Base-by-base conservation (phyloP, 345 rosid species). In the Litchi chinensis region DNA sequence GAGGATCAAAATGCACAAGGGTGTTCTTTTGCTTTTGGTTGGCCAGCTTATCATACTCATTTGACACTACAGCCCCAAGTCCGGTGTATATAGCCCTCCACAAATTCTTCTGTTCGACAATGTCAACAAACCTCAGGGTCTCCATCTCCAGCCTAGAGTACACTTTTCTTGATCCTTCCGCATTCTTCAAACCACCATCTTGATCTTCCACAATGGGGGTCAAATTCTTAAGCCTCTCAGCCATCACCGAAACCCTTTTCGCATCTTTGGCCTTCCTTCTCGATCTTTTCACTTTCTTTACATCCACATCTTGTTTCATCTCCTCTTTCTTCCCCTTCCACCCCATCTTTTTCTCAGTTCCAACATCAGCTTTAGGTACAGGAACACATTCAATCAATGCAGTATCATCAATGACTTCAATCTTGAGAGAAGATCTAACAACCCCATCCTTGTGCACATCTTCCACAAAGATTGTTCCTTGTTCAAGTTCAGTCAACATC, bases 341-440 rank as follows among this genome's bases (percentile, higher is more conserved):
- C 79, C 50, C 68, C 77, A 86, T 40, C 77, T 10, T 81, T 54
- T 83, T 78, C 44, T 59, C 15, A 40, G 68, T 28, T 82, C 77
- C 83, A 73, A 82, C 82, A 60, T 79, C 83, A 60, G 60, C 79
- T 84, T 80, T 82, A 39, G 78, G 56, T 54, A 83, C 72, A 10
- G 76, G 63, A 78, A 88, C 70, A 8, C 91, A 83, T 76, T 83
- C 89, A 81, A 92, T 82, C 88, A 93, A 69, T 4, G 91, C 97
- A 16, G 92, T 92, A 79, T 95, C 95, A 82, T 95, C 98, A 73
- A 92, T 83, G 37, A 93, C 81, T 77, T 91, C 86, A 75, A 91
- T 73, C 77, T 86, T 88, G 82, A 89, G 65, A 13, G 99, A 86
- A 66, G 79, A 74, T 24, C 88, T 83, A 73, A 71, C 79, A 68